A percentile compares a stretch with the other conserved stretches of the same genome.
Conservation (phyloP, 345 rosid species). For the Dimocarpus longan region DNA sequence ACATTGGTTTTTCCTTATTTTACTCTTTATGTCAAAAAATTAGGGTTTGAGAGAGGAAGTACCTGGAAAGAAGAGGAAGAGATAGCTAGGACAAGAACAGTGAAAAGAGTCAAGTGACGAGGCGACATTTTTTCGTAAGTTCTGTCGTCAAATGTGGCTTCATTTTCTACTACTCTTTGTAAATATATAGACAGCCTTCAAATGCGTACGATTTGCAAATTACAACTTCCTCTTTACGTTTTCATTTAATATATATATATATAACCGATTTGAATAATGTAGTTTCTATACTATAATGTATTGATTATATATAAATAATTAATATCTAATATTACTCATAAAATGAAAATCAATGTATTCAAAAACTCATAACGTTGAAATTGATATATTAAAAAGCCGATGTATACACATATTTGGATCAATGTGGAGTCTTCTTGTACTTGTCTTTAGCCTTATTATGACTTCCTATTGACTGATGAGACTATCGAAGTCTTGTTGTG, state of each 20-base stretch:
- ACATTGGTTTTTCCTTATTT: not conserved
- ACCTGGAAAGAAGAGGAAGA: constrained; percentile 32
- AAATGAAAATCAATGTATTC: too few relatives aligned
- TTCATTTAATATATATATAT: not conserved
- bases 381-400: too few relatives aligned
- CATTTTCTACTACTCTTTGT: not conserved
- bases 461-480: too few relatives aligned
- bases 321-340: too few relatives aligned
- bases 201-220: not conserved
- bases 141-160: not conserved
- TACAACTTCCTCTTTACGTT: not conserved
- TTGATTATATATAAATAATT: too few relatives aligned
- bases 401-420: not conserved
- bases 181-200: not conserved
- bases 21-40: not conserved
- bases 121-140: constrained; percentile 21
- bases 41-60: constrained; percentile 2
- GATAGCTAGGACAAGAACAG: constrained; percentile 13
- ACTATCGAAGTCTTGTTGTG: not conserved
- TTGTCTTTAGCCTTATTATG: too few relatives aligned
- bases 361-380: too few relatives aligned
- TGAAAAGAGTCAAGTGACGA: constrained; percentile 27
- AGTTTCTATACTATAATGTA: too few relatives aligned
- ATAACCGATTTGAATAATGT: too few relatives aligned
- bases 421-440: not conserved